phyloP scores from a whole-genome alignment of 306 rosid species.

The Benincasa hispida region DNA sequence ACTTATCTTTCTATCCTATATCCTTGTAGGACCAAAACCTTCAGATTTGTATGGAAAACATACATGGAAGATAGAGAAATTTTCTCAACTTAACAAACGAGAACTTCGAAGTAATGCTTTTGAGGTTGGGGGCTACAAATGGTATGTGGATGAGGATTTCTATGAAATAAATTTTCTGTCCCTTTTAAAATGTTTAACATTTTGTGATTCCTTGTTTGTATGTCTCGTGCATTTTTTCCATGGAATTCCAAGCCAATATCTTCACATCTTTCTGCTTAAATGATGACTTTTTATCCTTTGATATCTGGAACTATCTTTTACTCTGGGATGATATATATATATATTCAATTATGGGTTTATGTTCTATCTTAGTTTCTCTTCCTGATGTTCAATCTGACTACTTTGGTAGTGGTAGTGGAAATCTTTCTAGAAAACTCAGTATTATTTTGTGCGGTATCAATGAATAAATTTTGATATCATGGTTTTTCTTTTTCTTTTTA shows the following conservation, averaged over 20 bases:
- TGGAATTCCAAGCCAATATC: not conserved
- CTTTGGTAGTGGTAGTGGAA: not conserved
- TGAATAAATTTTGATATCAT: not conserved
- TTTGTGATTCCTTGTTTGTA: not conserved
- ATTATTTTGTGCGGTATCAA: not conserved
- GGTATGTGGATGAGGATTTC: slow-evolving; percentile 35
- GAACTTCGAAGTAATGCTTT: slow-evolving; percentile 94
- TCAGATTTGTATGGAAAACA: slow-evolving; percentile 73
- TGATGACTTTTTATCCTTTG: not conserved
- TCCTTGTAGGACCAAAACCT: slow-evolving; percentile 68
- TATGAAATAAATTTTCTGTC: not conserved
- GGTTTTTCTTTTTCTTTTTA: not conserved
- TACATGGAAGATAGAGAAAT: slow-evolving; percentile 97
- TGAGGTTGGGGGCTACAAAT: slow-evolving; percentile 96
- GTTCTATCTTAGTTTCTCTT: not conserved
- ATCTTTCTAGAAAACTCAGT: not conserved
- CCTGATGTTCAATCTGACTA: not conserved
- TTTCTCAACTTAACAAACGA: slow-evolving; percentile 91
- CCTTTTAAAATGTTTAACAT: not conserved
- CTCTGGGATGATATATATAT: not conserved
- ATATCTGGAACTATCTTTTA: not conserved
- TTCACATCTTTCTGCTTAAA: not conserved
- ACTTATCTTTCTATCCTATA: slow-evolving; percentile 9
- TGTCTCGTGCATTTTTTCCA: not conserved
- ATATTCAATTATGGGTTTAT: not conserved